Evolutionary conservation across 345 rosid genomes (phyloP), one percentile per base, ranked within the genome.

Genomic region (Sapria himalayana): DNA sequence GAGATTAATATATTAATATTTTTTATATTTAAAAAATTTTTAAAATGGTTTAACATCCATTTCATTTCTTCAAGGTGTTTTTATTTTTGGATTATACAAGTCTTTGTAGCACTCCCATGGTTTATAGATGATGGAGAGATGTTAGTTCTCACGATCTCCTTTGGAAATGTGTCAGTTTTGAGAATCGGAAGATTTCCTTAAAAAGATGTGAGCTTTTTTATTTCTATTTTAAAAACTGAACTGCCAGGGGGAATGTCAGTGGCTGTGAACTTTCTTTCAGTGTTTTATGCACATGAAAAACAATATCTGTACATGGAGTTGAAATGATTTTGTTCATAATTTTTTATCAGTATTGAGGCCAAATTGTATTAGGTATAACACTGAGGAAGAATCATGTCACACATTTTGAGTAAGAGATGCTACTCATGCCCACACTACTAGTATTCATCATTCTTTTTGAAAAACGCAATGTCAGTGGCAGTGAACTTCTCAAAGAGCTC

Each of bases 71-170:
- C 3, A 13, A 89, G 98, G 98, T 89, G 33, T 89, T 89, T 63
- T 79, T 95, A 14, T 79, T 82, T 67, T 67, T 89, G 74, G 73
- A 72, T 49, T 76, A 65, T 27, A 41, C 54, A 37, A 71, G 70
- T 67, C 84, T 89, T 29, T 79, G 95, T 52, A 74, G 71, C 37
- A 78, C 93, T 47, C 93, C 92, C 29, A 69, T 72, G 67, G 98
- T 82, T 24, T 84, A 95, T 66, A 66, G 75, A 50, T 93, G 79
- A 72, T 89, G 98, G 95, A 75, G 75, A 69, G 57, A 58, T 44
- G 93, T 92, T 52, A 82, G 86, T 56, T 72, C 84, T 37, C 95
- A 89, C 67, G 98, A 89, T 61, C 94, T 79, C 52, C 82, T 89
- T 42, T 89, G 98, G 98, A 89, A 66, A 63, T 62, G 72, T 66